These are phyloP conservation scores for Capronia americana DNA, from an alignment of 2,329 filamentous ascomycete species.

Conservation along the genomic window DNA sequence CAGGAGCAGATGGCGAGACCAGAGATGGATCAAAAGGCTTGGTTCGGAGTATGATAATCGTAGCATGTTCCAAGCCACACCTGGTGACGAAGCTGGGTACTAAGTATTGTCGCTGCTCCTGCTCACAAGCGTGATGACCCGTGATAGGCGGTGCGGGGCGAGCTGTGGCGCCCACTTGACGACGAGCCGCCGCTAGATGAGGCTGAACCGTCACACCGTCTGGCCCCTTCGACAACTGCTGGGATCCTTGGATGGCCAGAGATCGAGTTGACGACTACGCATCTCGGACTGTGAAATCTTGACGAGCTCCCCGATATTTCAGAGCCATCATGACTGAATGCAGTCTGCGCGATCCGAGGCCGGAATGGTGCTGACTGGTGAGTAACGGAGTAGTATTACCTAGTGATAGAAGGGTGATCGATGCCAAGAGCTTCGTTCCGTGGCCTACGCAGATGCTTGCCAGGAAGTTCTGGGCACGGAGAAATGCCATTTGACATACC, in stretches of 20 bases:
- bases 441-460: background rate
- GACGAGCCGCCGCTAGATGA: background rate
- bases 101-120: background rate
- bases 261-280: background rate
- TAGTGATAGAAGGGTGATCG: background rate
- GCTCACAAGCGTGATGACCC: background rate
- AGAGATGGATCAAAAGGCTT: background rate
- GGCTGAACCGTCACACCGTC: background rate
- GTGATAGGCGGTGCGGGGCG: background rate
- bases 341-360: background rate
- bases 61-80: background rate
- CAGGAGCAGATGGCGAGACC: background rate
- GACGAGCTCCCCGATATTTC: background rate
- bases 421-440: conserved; percentile 3
- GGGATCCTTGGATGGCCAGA: background rate
- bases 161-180: background rate
- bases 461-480: background rate
- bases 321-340: background rate
- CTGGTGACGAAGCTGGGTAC: background rate
- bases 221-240: background rate
- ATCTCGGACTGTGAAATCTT: background rate
- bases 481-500: conserved; percentile 3
- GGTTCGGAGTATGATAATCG: background rate
- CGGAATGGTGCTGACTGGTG: conserved; percentile 15
- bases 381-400: background rate